Conservation (phyloP, 1,284 basidiomycete species). For the Naganishia albida region DNA sequence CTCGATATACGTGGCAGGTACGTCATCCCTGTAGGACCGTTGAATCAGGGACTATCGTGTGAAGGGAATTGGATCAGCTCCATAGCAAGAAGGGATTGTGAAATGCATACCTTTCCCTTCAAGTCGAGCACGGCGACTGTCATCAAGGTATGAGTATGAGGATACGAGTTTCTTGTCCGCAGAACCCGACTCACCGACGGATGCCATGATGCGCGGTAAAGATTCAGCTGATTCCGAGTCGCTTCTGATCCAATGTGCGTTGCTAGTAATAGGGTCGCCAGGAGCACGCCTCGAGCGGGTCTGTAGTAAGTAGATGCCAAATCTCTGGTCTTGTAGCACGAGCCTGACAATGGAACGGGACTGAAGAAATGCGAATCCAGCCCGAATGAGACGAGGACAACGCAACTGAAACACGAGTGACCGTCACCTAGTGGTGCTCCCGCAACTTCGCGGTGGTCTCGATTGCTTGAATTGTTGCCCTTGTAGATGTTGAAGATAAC, state of each 20-base stretch:
- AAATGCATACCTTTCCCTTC: conserved; percentile 69
- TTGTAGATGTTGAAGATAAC: too few relatives aligned
- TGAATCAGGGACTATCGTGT: conserved; percentile 80
- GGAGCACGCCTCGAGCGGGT: background rate
- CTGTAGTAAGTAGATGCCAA: too few relatives aligned
- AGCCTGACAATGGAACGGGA: background rate
- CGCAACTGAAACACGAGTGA: conserved; percentile 23
- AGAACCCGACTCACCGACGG: conserved; percentile 9
- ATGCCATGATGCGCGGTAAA: conserved; percentile 13
- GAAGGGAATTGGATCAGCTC: background rate
- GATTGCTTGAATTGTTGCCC: conserved; percentile 4
- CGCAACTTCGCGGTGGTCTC: background rate
- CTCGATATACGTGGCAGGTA: conserved; percentile 83
- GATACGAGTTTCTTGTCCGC: background rate
- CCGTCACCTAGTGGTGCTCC: conserved; percentile 6
- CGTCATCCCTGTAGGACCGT: conserved; percentile 95
- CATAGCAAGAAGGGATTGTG: background rate
- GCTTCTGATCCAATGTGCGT: background rate
- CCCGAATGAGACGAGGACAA: conserved; percentile 1
- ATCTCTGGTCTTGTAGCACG: background rate
- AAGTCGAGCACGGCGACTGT: conserved; percentile 61
- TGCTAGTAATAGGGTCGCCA: background rate
- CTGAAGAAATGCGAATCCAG: background rate
- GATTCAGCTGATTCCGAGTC: background rate
- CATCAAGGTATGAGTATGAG: background rate